Evolutionary conservation across 2,329 filamentous ascomycete species (phyloP).

Genomic region (Ceratocystis smalleyi): DNA sequence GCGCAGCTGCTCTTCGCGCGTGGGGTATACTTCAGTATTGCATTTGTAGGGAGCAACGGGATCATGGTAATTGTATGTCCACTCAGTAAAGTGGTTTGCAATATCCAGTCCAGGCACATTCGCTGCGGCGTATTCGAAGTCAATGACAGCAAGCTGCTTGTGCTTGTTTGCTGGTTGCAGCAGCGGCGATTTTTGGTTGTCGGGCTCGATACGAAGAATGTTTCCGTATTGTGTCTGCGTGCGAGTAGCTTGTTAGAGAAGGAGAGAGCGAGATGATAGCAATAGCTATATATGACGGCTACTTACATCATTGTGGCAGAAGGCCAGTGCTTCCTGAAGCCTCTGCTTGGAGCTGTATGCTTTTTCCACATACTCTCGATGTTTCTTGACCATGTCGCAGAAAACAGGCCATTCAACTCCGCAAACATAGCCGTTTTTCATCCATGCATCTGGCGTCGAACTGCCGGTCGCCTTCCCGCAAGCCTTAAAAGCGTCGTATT

Average conservation of each 20-base stretch:
- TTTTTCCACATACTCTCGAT: slow-evolving; percentile 56
- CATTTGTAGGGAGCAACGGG: slow-evolving; percentile 47
- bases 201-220: slow-evolving; percentile 58
- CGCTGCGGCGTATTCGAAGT: slow-evolving; percentile 91
- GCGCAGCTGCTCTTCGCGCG: slow-evolving; percentile 60
- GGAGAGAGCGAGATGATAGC: neutral
- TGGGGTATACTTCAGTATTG: slow-evolving; percentile 58
- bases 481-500: slow-evolving; percentile 36
- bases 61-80: slow-evolving; percentile 96
- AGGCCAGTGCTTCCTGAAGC: slow-evolving; percentile 63
- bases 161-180: slow-evolving; percentile 82
- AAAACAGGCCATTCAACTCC: slow-evolving; percentile 73
- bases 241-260: slow-evolving; percentile 2
- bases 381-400: slow-evolving; percentile 56
- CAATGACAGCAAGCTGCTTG: slow-evolving; percentile 91
- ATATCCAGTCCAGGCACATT: slow-evolving; percentile 82
- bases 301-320: slow-evolving; percentile 93
- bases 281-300: neutral
- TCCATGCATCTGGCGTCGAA: slow-evolving; percentile 39
- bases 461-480: slow-evolving; percentile 17
- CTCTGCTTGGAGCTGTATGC: slow-evolving; percentile 52
- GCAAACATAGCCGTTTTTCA: slow-evolving; percentile 57
- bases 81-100: slow-evolving; percentile 95
- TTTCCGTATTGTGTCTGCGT: slow-evolving; percentile 91
- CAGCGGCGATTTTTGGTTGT: slow-evolving; percentile 66